A percentile compares a stretch with the other conserved stretches of the same genome.
Evolutionary conservation across 2,329 filamentous ascomycete genomes (phyloP).

Genomic region (Botrytis galanthina): DNA sequence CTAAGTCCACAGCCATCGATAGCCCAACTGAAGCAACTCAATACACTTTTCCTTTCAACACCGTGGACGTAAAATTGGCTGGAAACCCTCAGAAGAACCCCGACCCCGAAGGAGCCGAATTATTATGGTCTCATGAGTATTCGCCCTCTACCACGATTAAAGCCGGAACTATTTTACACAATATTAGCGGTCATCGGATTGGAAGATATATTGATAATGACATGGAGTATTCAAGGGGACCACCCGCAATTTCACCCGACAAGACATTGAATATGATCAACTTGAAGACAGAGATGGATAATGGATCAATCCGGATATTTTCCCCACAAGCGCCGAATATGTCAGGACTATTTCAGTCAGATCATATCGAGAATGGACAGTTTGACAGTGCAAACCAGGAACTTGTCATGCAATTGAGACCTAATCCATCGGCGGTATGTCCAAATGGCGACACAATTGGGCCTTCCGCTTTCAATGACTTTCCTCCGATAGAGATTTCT

Average conservation of each 20-base stretch:
- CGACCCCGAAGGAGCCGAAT: not conserved
- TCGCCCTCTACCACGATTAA: not conserved
- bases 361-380: not conserved
- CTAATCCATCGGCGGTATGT: slow-evolving; percentile 33
- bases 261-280: slow-evolving; percentile 1
- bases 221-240: not conserved
- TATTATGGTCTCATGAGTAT: slow-evolving; percentile 2
- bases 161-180: slow-evolving; percentile 12
- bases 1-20: not conserved
- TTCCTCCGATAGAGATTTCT: slow-evolving; percentile 36
- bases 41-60: slow-evolving; percentile 6
- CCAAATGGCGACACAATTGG: slow-evolving; percentile 24
- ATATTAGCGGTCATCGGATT: slow-evolving; percentile 6
- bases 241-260: not conserved
- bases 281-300: not conserved
- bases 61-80: not conserved
- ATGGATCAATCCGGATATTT: slow-evolving; percentile 23
- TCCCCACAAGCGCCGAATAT: slow-evolving; percentile 31
- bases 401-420: slow-evolving; percentile 33
- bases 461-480: slow-evolving; percentile 28
- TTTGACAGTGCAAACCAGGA: slow-evolving; percentile 8
- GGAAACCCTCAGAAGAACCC: not conserved
- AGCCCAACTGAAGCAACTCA: not conserved
- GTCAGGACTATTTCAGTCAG: slow-evolving; percentile 23
- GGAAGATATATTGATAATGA: not conserved